phyloP scores from a whole-genome alignment of 768 basidiomycete species.

The Lactarius pseudohatsudake region DNA sequence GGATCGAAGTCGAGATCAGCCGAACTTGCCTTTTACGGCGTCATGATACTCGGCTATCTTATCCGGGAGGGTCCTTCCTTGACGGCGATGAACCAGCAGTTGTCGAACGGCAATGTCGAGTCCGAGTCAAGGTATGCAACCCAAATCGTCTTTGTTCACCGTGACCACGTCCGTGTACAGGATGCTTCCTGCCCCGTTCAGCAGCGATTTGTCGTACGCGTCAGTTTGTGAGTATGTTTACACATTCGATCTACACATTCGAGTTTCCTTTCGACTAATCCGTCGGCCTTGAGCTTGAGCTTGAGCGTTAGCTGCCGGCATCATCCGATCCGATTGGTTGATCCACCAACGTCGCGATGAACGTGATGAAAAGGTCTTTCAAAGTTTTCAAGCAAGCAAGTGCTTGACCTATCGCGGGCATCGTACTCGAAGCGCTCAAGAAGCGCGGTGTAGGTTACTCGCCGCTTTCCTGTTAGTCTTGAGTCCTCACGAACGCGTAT shows the following conservation, averaged over 20 bases:
- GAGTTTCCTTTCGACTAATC: background rate
- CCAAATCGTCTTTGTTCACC: background rate
- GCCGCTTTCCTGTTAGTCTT: background rate
- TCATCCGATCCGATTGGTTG: background rate
- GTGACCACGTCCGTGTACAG: background rate
- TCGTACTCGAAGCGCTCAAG: background rate
- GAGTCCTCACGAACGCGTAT: background rate
- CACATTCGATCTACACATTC: too few relatives aligned
- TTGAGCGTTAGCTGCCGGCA: background rate
- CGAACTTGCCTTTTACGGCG: background rate
- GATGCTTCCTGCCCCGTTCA: too few relatives aligned
- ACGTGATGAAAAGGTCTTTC: background rate
- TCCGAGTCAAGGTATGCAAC: too few relatives aligned
- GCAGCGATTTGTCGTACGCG: too few relatives aligned
- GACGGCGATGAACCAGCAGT: too few relatives aligned
- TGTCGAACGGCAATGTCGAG: background rate
- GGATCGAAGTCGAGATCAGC: background rate
- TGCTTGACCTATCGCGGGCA: background rate
- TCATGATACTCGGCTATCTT: too few relatives aligned
- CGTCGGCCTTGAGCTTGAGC: background rate
- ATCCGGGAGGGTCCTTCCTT: too few relatives aligned
- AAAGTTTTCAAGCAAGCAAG: background rate
- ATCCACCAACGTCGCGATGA: background rate
- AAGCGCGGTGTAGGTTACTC: background rate
- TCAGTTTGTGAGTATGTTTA: too few relatives aligned